These are phyloP conservation scores for Chlorella ohadii DNA, from an alignment of 139 green algal genomes.

Conservation along the genomic window DNA sequence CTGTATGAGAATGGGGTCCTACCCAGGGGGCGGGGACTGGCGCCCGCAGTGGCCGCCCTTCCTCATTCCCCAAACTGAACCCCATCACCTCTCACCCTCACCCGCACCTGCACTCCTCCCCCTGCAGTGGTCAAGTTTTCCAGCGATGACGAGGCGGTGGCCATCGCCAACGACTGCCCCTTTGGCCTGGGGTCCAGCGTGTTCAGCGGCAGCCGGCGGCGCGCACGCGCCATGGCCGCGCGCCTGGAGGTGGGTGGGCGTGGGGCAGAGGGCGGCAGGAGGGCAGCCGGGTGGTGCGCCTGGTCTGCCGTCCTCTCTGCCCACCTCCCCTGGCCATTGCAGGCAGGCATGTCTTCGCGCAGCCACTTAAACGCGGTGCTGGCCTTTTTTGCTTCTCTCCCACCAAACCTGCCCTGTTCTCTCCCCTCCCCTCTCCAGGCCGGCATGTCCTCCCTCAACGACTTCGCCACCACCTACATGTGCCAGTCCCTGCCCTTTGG, in stretches of 20 bases:
- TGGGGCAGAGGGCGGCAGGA: no score
- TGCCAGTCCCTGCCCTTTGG: constrained; percentile 98
- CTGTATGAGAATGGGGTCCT: no score
- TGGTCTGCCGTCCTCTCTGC: no score
- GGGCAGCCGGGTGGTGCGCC: no score
- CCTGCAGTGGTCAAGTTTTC: constrained; percentile 49
- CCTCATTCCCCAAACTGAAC: no score
- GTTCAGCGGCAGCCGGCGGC: constrained; percentile 70
- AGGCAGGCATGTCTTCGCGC: no score
- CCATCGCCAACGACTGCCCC: constrained; percentile 92
- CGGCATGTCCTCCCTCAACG: constrained; percentile 96
- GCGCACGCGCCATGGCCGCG: constrained; percentile 65
- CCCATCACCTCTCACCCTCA: neutral
- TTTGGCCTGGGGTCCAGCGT: constrained; percentile 96
- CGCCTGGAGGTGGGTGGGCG: constrained; percentile 60
- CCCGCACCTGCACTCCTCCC: neutral
- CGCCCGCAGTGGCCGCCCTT: no score
- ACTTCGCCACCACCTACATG: constrained; percentile 98
- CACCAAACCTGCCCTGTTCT: neutral
- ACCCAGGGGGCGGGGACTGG: no score
- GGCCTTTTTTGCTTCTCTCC: neutral
- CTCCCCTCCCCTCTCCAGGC: constrained; percentile 45
- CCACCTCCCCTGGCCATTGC: neutral
- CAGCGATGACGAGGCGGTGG: constrained; percentile 89
- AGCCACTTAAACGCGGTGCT: neutral